Base-by-base conservation (phyloP, 2,329 filamentous ascomycete species). In the Phyllachora maydis region DNA sequence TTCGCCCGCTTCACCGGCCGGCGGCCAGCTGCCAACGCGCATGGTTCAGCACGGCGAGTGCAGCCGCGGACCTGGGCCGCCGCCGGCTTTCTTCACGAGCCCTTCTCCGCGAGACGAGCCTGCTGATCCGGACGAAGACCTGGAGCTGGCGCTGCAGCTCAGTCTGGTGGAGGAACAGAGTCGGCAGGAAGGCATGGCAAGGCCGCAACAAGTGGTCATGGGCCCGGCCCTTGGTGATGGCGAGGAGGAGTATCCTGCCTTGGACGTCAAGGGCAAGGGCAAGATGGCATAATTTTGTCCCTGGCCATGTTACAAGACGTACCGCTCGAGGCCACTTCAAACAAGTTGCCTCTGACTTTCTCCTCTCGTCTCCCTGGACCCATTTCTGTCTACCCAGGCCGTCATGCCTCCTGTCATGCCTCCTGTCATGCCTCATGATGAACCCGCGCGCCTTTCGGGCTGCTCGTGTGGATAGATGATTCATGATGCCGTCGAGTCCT, bases 81-180 rank as follows among this genome's bases (percentile, higher is more conserved):
- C 6, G 4, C 11, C 29, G 29, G 8, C 30, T 32, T 14, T 38
- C 32, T 17, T 22, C 26, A 10, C 18, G 23, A 6, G 27, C 18
- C 9, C 16, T 9, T 17, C 16, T 6, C 6, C 16, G 6, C 16
- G 16, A 6, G 9, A 9, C 16, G 9, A 17, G 6, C 16, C 16
- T 6, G 16, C 16, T 9, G 16, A 6, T 16, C 29, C 33, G 1
- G 63, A 68, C 21, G 61, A 63, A 23, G 68, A 72, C 32, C 32
- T 73, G 22, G 62, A 67, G 25, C 47, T 69, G 17, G 68, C 68
- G 3, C 40, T 73, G 23, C 54, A 56, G 29, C 45, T 73, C 12
- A 74, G 68, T 33, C 46, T 71, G 32, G 55, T 61, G 19, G 63
- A 70, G 30, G 54, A 60, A 26, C 43, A 53, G 32, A 46, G 43